Percentiles rank a stretch among this genome's conserved stretches.
phyloP scores from a whole-genome alignment of 2,329 filamentous ascomycete genomes.

The Kalmusia sp. region DNA sequence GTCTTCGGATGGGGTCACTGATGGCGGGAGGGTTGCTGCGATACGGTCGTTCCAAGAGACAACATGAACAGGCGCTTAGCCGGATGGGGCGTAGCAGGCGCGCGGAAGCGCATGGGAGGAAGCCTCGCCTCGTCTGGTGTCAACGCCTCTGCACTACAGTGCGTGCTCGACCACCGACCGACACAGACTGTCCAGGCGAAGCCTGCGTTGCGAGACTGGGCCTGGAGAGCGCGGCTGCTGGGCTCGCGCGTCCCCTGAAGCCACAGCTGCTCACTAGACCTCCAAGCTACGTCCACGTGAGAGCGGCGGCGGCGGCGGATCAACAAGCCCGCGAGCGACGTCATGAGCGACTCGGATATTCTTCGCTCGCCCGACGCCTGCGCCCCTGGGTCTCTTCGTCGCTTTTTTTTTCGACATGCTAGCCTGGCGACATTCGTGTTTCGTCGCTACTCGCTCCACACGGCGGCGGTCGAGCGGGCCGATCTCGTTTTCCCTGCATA shows the following conservation, averaged over 20 bases:
- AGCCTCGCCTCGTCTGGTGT: background rate
- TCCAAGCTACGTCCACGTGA: too few species aligned
- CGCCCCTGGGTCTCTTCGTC: too few species aligned
- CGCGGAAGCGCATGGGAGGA: background rate
- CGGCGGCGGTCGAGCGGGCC: constrained; percentile 1
- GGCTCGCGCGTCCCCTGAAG: background rate
- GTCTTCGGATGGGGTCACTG: constrained; percentile 19
- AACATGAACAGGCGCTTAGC: constrained; percentile 3
- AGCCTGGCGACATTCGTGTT: constrained; percentile 2
- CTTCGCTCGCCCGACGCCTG: too few species aligned
- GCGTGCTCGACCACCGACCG: too few species aligned
- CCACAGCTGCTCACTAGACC: too few species aligned
- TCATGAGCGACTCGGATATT: too few species aligned
- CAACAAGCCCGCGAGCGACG: too few species aligned
- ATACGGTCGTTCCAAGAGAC: background rate
- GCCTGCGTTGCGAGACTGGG: background rate
- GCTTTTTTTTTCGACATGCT: too few species aligned
- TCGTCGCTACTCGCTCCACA: constrained; percentile 5
- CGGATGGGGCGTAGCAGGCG: constrained; percentile 5
- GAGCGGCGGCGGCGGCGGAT: too few species aligned
- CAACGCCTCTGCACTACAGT: background rate
- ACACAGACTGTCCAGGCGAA: background rate
- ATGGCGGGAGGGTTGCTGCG: constrained; percentile 15
- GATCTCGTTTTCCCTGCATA: constrained; percentile 4
- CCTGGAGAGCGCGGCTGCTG: background rate